Evolutionary conservation across 2,329 filamentous ascomycete species (phyloP), one percentile per base, ranked within the genome.

Genomic region (Fusarium scirpi): DNA sequence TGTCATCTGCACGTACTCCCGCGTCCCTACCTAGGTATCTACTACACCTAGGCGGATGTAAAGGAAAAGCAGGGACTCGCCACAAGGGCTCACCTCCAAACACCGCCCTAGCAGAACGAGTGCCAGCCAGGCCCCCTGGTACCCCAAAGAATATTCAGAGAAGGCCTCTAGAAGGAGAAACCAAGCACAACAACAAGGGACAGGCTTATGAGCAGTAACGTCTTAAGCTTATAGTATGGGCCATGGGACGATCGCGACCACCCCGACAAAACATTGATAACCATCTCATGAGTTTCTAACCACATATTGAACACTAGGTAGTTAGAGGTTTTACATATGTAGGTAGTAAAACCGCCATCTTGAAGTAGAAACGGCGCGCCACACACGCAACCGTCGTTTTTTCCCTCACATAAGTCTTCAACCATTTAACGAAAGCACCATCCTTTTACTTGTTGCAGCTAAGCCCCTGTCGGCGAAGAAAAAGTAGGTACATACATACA

Each of bases 1-100:
- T 70, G 67, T 59, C 62, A 45, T 52, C 56, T 66, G 67, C 67
- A 70, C 67, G 62, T 59, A 62, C 67, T 70, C 67, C 67, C 67
- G 67, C 20, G 44, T 52, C 25, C 32, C 32, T 38, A 34, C 15
- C 15, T 38, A 25, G 24, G 24, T 25, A 25, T 25, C 24, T 25
- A 25, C 24, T 25, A 25, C 8, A 25, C 32, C 32, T 34, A 34
- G 32, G 16, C 32, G 32, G 32, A 38, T 38, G 34, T 52, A 16
- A 52, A 52, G 18, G 38, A 40, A 51, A 51, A 52, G 40, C 24
- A 18, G 48, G 48, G 48, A 52, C 24, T 40, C 18, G 34, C 48
- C n/a, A 27, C 32, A 10, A 27, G 32, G 16, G 6, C 22, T 52
- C 48, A 52, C 48, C 24, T 40, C 32, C 48, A 40, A 27, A 27